phyloP scores from a whole-genome alignment of 352 stramenopile genomes.

The Phytophthora pseudosyringae region DNA sequence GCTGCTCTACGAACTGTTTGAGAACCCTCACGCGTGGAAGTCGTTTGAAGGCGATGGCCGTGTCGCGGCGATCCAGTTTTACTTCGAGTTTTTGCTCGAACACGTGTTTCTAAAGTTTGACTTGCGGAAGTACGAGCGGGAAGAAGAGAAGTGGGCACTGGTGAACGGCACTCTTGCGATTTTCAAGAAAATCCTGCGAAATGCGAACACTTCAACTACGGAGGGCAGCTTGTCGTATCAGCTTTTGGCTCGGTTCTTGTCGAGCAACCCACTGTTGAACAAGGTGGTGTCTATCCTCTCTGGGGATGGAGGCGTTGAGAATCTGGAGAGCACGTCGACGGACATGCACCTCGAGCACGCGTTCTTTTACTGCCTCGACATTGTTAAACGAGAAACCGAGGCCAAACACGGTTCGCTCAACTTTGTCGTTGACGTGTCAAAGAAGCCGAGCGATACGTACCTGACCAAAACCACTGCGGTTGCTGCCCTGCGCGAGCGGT shows the following conservation, averaged over 20 bases:
- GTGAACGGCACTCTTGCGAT: constrained; percentile 74
- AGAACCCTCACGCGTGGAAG: constrained; percentile 76
- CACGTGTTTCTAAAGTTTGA: constrained; percentile 88
- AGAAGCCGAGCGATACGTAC: constrained; percentile 52
- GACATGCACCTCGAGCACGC: constrained; percentile 81
- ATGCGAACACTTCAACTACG: constrained; percentile 45
- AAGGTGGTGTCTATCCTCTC: constrained; percentile 79
- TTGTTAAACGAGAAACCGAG: constrained; percentile 77
- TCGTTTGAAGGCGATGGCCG: constrained; percentile 78
- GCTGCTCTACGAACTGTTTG: constrained; percentile 78
- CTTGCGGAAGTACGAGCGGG: constrained; percentile 80
- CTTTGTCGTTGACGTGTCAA: constrained; percentile 62
- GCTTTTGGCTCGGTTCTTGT: constrained; percentile 73
- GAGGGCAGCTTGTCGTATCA: constrained; percentile 75
- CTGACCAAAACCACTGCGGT: constrained; percentile 59
- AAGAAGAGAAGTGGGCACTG: constrained; percentile 86
- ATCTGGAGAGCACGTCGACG: constrained; percentile 70
- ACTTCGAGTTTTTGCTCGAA: constrained; percentile 87
- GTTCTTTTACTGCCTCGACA: constrained; percentile 86
- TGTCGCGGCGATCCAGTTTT: constrained; percentile 80
- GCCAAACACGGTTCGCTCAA: constrained; percentile 72
- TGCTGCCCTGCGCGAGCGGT: constrained; percentile 63
- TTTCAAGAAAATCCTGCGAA: constrained; percentile 80
- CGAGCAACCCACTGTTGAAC: constrained; percentile 64
- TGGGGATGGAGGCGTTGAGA: constrained; percentile 72